A percentile compares a stretch with the other conserved stretches of the same genome.
phyloP scores from a whole-genome alignment of 331 rosid genomes.

The Quercus tomentella region DNA sequence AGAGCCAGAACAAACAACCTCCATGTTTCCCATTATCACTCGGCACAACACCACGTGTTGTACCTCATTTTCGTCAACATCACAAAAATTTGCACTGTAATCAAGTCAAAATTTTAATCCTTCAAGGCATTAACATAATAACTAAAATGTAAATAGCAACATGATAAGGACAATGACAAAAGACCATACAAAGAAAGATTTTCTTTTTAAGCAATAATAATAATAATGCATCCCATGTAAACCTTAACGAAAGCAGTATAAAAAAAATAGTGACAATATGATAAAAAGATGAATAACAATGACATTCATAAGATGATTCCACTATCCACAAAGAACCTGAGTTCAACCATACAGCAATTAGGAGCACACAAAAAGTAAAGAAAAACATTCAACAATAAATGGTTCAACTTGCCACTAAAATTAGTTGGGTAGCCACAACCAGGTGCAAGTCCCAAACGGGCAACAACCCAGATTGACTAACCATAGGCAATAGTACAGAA shows the following conservation, averaged over 20 bases:
- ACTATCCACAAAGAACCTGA: not conserved
- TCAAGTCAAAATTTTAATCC: conserved; percentile 26
- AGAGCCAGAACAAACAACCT: conserved; percentile 52
- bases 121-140: conserved; percentile 15
- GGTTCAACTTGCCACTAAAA: not conserved
- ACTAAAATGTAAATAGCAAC: not conserved
- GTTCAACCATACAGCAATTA: not conserved
- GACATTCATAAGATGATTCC: not conserved
- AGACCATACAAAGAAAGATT: not conserved
- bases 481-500: too few relatives aligned
- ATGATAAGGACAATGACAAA: not conserved
- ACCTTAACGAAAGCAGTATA: not conserved
- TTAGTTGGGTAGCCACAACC: not conserved
- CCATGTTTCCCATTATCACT: conserved; percentile 84
- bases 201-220: not conserved
- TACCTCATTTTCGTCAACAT: conserved; percentile 80
- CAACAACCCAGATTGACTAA: not conserved
- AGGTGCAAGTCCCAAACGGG: not conserved
- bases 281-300: not conserved
- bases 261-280: not conserved
- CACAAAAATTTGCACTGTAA: conserved; percentile 61
- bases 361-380: not conserved
- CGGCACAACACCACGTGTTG: conserved; percentile 67
- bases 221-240: not conserved
- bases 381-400: not conserved